Evolutionary conservation across 1,139 yeast genomes (phyloP), one percentile per base, ranked within the genome.

Genomic region (Blastobotrys proliferans): DNA sequence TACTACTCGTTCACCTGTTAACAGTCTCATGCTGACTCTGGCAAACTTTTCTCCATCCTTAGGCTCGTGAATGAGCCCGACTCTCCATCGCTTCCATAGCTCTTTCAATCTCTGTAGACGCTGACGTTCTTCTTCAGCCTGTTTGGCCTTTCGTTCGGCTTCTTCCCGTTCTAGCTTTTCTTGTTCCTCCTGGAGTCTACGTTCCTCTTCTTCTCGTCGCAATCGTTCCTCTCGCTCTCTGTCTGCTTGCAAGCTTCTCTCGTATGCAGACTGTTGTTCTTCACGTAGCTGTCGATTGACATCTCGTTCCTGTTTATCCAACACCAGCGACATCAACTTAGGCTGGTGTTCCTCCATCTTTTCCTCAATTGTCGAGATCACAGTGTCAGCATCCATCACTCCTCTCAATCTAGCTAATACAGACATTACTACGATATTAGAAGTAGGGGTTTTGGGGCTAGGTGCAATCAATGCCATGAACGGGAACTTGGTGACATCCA

Each of bases 261-360:
- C 79, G 62, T 81, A 90, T 26, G 94, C 88, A 36, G 76, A 67
- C 55, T 87, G 94, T 64, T 90, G 97, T 55, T 83, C 84, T 49
- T 74, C 74, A 39, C 85, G 70, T 32, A 87, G 68, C 16, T 73
- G 70, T 46, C 92, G 76, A 38, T 78, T 73, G 50, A 75, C 64
- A 41, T 77, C 81, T 43, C 74, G 72, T 45, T 81, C 81, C 53
- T 78, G 76, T 41, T 80, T 72, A 51, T 81, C 90, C 25, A 72
- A 68, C 38, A 84, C 72, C 32, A 87, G 70, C 3, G 76, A 62
- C 21, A 73, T 62, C 44, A 88, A 67, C 35, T 76, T 78, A 1
- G 84, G 82, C 48, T 79, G 78, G 54, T 81, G 80, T 52, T 78
- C 76, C 29, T 70, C 72, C 35, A 73, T 63, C 29, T 55, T 53